Percentiles rank a stretch among this genome's conserved stretches.
phyloP scores from a whole-genome alignment of 2,329 filamentous ascomycete genomes.

The Chaetomiaceae sp. region DNA sequence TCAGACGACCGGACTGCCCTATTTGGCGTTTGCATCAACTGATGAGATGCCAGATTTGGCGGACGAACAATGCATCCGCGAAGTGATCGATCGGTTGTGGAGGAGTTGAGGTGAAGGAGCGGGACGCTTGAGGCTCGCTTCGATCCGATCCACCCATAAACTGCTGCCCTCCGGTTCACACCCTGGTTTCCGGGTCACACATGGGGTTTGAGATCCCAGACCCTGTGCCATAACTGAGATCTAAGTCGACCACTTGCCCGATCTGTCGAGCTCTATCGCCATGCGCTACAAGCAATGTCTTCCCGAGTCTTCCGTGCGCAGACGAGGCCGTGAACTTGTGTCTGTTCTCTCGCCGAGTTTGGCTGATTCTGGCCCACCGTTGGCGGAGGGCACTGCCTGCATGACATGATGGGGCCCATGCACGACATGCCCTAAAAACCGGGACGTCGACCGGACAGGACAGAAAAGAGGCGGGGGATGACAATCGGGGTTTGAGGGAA shows the following conservation, averaged over 20 bases:
- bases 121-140: conserved; percentile 22
- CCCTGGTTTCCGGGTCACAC: conserved; percentile 15
- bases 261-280: conserved; percentile 11
- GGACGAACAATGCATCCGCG: conserved; percentile 15
- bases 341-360: conserved; percentile 19
- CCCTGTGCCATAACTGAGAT: conserved; percentile 10
- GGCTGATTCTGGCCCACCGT: conserved; percentile 13
- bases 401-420: conserved; percentile 18
- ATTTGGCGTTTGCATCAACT: conserved; percentile 20
- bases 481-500: not conserved
- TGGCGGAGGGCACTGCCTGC: conserved; percentile 25
- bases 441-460: conserved; percentile 19
- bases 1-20: conserved; percentile 4
- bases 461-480: not conserved
- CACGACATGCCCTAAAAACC: conserved; percentile 17
- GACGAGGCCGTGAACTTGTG: conserved; percentile 16
- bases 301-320: conserved; percentile 22
- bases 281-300: conserved; percentile 11
- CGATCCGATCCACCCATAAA: conserved; percentile 23
- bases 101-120: conserved; percentile 15
- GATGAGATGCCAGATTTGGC: conserved; percentile 15
- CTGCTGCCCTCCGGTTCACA: conserved; percentile 18
- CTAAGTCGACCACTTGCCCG: conserved; percentile 17
- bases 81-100: conserved; percentile 3
- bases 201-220: conserved; percentile 23